These are phyloP conservation scores for Phytophthora colocasiae DNA, from an alignment of 352 stramenopile species.

Conservation along the genomic window DNA sequence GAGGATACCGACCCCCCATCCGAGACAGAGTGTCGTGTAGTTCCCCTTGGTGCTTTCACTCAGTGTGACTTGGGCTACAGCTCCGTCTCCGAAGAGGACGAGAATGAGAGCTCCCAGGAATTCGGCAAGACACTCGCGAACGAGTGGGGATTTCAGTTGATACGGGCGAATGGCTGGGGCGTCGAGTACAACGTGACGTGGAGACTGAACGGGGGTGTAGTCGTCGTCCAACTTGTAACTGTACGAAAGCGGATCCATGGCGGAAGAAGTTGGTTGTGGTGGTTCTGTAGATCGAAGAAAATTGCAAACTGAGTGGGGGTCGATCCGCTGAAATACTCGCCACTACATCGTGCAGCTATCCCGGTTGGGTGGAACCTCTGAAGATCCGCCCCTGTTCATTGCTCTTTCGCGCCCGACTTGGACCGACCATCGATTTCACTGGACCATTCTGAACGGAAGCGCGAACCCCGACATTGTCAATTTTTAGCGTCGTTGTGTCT, in stretches of 20 bases:
- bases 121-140: conserved; percentile 68
- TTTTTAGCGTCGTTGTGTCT: conserved; percentile 2
- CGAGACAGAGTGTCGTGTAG: conserved; percentile 66
- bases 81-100: conserved; percentile 65
- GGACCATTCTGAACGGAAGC: conserved; percentile 18
- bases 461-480: conserved; percentile 5
- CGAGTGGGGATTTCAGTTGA: conserved; percentile 34
- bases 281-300: conserved; percentile 16
- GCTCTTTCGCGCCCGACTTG: conserved; percentile 18
- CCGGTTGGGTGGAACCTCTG: not conserved
- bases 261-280: not conserved
- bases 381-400: not conserved
- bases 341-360: not conserved
- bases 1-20: conserved; percentile 68
- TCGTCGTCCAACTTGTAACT: conserved; percentile 35
- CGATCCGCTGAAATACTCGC: not conserved
- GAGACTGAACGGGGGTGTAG: conserved; percentile 26
- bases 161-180: conserved; percentile 8
- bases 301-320: conserved; percentile 19
- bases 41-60: conserved; percentile 52
- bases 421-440: conserved; percentile 8
- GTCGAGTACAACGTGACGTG: conserved; percentile 6
- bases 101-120: conserved; percentile 69
- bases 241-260: conserved; percentile 29
- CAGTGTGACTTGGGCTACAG: conserved; percentile 66